Evolutionary conservation across 164 flowering plant species (phyloP).

Genomic region (Warburgia ugandensis): DNA sequence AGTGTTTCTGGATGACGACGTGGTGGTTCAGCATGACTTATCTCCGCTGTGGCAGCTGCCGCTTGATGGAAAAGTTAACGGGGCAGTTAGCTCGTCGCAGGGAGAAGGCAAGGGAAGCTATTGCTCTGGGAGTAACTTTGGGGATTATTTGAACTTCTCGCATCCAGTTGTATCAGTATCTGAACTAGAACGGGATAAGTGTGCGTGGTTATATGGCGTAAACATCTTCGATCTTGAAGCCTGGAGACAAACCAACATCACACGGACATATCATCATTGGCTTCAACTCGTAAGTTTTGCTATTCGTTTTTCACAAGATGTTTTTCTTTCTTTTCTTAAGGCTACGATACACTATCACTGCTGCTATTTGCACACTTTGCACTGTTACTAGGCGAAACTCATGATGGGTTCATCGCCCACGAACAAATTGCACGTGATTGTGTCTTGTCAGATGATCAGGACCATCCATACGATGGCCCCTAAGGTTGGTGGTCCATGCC

Average conservation of each 20-base stretch:
- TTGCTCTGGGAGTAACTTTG: slow-evolving; percentile 38
- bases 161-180: slow-evolving; percentile 31
- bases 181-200: slow-evolving; percentile 28
- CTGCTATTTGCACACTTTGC: no score
- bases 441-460: no score
- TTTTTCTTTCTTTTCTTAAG: no score
- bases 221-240: slow-evolving; percentile 63
- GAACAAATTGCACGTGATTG: no score
- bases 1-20: slow-evolving; percentile 68
- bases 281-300: slow-evolving; percentile 45
- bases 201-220: slow-evolving; percentile 70
- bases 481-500: no score
- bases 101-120: slow-evolving; percentile 15
- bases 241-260: slow-evolving; percentile 60
- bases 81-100: slow-evolving; percentile 49
- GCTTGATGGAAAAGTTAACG: slow-evolving; percentile 56
- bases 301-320: no score
- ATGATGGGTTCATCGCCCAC: no score
- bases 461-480: no score
- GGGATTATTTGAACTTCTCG: slow-evolving; percentile 55
- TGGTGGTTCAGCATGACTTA: slow-evolving; percentile 62
- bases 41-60: slow-evolving; percentile 61
- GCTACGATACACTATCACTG: no score
- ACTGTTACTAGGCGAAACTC: no score
- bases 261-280: slow-evolving; percentile 46